Base-by-base conservation (phyloP, 345 rosid genomes). In the Erysimum cheiranthoides region DNA sequence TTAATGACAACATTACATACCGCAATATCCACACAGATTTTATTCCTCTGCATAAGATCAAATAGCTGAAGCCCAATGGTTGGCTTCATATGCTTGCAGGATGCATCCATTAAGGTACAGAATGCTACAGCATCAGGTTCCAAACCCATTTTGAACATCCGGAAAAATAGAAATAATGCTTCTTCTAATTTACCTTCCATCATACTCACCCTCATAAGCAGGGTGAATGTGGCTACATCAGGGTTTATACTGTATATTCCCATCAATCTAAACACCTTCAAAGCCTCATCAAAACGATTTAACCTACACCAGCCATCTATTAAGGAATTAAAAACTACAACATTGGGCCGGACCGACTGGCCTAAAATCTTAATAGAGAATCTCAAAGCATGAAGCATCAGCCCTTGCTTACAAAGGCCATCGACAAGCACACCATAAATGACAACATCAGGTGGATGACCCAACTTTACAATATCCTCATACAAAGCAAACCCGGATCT, bases 371-470 rank as follows among this genome's bases (percentile, higher is more conserved):
- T 81, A 61, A 81, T 65, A 81, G 83, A 58, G 70, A 85, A 71
- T 71, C 84, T 73, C 16, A 85, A 50, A 61, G 86, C 85, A 71
- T 74, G 74, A 34, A 32, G 70, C 73, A 83, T 67, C 34, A 62
- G 70, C 66, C 88, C 86, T 75, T 80, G 74, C 73, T 80, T 87
- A 50, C 87, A 87, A 54, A 86, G 80, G 46, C 88, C 87, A 66
- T 83, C 77, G 11, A 82, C 67, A 68, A 85, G 71, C 71, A 78
- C 79, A 34, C 78, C 74, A 71, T 59, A 80, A n/a, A 82, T 54
- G 64, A 83, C 8, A 16, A 39, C 65, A 74, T 86, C 86, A 42
- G 82, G 82, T 58, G 18, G 47, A 67, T 40, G 38, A 4, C 84
- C 81, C 52, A 30, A 65, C 63, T 74, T 79, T 31, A 73, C 47